phyloP scores from a whole-genome alignment of 2,329 filamentous ascomycete genomes.

The Aspergillus sp. region DNA sequence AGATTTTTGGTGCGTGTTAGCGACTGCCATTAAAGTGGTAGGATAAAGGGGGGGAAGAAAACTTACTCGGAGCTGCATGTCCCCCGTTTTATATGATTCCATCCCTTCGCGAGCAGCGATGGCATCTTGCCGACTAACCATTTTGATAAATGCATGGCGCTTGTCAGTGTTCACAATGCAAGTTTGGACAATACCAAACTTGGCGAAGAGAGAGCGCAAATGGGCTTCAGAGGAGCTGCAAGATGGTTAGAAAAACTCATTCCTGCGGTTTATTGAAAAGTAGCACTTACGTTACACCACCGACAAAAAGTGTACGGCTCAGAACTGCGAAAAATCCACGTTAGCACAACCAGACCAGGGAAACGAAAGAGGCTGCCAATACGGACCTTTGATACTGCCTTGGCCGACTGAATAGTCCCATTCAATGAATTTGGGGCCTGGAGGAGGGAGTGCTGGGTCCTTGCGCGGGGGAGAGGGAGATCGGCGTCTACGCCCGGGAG shows the following conservation, averaged over 20 bases:
- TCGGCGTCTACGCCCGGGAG: constrained; percentile 65
- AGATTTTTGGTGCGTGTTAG: constrained; percentile 28
- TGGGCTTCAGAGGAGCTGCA: constrained; percentile 73
- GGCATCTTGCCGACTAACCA: constrained; percentile 86
- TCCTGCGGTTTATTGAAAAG: neutral
- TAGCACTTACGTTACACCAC: constrained; percentile 77
- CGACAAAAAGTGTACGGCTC: constrained; percentile 93
- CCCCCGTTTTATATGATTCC: constrained; percentile 72
- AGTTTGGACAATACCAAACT: constrained; percentile 86
- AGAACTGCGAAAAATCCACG: constrained; percentile 57
- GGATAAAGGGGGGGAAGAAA: neutral
- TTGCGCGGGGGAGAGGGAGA: constrained; percentile 56
- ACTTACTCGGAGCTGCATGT: constrained; percentile 70
- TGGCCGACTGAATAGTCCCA: constrained; percentile 72
- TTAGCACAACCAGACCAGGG: neutral
- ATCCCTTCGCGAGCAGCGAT: constrained; percentile 81
- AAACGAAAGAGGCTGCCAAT: neutral
- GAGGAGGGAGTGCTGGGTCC: constrained; percentile 44
- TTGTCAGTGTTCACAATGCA: constrained; percentile 99
- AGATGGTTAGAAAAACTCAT: constrained; percentile 17
- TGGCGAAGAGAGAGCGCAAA: constrained; percentile 74
- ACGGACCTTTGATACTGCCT: constrained; percentile 72
- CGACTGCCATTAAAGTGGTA: neutral
- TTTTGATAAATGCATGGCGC: constrained; percentile 97
- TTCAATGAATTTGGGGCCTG: constrained; percentile 72